Base-by-base conservation (phyloP, 148 eudicot genomes). In the Nepenthes gracilis region DNA sequence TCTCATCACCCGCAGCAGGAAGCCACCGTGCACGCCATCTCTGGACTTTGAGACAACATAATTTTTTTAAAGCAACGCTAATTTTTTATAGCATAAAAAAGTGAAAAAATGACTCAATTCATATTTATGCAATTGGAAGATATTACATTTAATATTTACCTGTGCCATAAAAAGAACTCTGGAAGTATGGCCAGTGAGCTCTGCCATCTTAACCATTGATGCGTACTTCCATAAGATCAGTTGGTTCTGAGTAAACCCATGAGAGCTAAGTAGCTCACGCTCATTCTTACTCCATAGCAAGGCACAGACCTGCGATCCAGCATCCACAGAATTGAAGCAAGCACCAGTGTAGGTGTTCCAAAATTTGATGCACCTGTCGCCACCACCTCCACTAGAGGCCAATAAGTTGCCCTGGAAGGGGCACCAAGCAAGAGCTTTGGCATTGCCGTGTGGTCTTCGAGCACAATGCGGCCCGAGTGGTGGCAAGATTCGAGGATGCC, bases 321-420 rank as follows among this genome's bases (percentile, higher is more conserved):
- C 88, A 60, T 88, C 91, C 1, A 88, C 87, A 0, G 97, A 85
- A 72, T 85, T 88, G 81, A 92, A 74, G 74, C 94, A 88, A 0
- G 96, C 86, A 32, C 96, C 98, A 0, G 98, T 88, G 78, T 88
- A 94, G 52, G 98, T 85, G 76, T 92, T 92, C 98, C 98, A 92
- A 69, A 92, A 92, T 64, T 86, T 93, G 11, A 93, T 88, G 69
- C 86, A 83, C 37, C 87, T 47, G 55, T 93, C 98, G 33, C 87
- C 80, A 1, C 89, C 95, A 57, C 98, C 98, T 51, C 96, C 98
- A 11, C 98, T 95, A 1, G 98, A 73, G 43, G 96, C 96, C 69
- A 92, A 58, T 70, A 92, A 62, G 59, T 92, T 92, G 52, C 91
- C n/a, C n/a, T n/a, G n/a, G n/a, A n/a, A n/a, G n/a, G n/a, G n/a